Percentiles rank a stretch among this genome's conserved stretches.
Evolutionary conservation across 306 rosid species (phyloP).

Genomic region (Benincasa hispida): DNA sequence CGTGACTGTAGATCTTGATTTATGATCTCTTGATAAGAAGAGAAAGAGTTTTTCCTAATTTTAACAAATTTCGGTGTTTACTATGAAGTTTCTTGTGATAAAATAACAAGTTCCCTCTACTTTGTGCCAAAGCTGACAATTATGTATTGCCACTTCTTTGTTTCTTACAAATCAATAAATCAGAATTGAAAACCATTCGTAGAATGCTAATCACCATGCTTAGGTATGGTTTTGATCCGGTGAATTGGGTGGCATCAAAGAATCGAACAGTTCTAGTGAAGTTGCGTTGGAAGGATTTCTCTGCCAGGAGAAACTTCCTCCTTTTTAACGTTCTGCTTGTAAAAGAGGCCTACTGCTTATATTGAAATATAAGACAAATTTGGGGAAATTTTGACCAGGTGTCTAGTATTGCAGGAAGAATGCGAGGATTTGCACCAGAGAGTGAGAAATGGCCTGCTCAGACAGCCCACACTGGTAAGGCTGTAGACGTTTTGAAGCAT

Average conservation of each 20-base stretch:
- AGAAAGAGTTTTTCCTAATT: background rate
- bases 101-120: background rate
- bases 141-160: background rate
- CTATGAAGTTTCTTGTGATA: background rate
- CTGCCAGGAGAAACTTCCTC: background rate
- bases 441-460: constrained; percentile 42
- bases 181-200: background rate
- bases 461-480: constrained; percentile 61
- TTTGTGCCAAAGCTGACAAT: background rate
- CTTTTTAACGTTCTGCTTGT: background rate
- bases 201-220: background rate
- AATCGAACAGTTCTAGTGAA: background rate
- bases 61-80: background rate
- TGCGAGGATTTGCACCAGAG: constrained; percentile 49
- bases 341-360: background rate
- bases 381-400: background rate
- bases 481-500: background rate
- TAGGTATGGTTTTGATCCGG: background rate
- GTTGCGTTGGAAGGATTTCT: background rate
- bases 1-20: background rate
- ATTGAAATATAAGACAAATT: background rate
- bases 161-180: background rate
- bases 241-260: background rate
- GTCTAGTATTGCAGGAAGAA: constrained; percentile 55
- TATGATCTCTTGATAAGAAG: background rate